Percentiles rank a stretch among this genome's conserved stretches.
phyloP scores from a whole-genome alignment of 345 rosid species.

The Lumnitzera littorea region DNA sequence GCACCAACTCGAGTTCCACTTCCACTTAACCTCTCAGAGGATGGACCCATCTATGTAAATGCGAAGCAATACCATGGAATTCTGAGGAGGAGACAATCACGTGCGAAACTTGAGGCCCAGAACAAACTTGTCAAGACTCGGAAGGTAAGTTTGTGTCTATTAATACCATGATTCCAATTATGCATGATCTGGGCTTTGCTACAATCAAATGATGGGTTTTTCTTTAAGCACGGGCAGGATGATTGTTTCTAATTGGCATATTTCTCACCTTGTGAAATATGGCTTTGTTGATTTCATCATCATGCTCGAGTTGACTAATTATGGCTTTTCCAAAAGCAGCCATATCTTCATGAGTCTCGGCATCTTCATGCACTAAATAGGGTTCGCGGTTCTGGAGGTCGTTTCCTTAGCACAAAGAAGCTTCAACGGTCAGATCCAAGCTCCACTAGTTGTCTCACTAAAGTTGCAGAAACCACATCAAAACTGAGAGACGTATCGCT shows the following conservation, averaged over 20 bases:
- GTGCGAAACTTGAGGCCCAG: constrained; percentile 45
- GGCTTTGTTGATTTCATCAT: background rate
- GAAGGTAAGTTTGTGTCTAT: constrained; percentile 21
- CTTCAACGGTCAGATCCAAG: constrained; percentile 10
- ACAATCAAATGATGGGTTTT: no score
- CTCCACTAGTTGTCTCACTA: background rate
- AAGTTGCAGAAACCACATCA: constrained; percentile 4
- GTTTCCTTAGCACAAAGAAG: constrained; percentile 36
- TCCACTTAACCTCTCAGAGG: constrained; percentile 34
- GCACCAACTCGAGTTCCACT: constrained; percentile 31
- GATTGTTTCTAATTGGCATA: no score
- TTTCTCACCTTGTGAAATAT: background rate
- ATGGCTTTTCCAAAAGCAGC: constrained; percentile 20
- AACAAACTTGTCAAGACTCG: constrained; percentile 36
- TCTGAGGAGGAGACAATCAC: constrained; percentile 42
- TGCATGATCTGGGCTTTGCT: no score
- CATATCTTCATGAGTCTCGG: constrained; percentile 51
- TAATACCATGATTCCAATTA: background rate
- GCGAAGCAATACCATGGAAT: constrained; percentile 52
- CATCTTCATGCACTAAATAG: constrained; percentile 43
- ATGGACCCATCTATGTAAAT: constrained; percentile 40
- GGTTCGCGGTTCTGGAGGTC: constrained; percentile 47
- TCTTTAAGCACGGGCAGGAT: no score
- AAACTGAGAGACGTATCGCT: background rate
- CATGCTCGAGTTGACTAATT: background rate